These are phyloP conservation scores for Dissophora ornata DNA, from an alignment of 192 early-diverging fungal genomes.

Conservation along the genomic window DNA sequence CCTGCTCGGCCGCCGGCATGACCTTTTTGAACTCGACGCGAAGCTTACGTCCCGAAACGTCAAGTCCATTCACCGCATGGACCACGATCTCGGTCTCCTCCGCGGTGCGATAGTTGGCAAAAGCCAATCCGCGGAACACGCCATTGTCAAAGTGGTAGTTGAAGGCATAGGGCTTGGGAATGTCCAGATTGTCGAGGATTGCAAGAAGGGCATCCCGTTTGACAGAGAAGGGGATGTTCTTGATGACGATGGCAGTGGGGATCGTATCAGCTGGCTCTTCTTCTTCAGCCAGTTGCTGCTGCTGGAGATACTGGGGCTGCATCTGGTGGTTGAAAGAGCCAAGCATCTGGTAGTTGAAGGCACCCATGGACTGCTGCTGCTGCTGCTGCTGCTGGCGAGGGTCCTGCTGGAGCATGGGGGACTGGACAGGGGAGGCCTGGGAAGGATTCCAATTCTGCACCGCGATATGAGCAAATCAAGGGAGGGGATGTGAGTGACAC, in stretches of 20 bases:
- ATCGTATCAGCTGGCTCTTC: conserved; percentile 61
- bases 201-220: conserved; percentile 81
- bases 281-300: conserved; percentile 31
- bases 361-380: too few relatives aligned
- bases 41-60: conserved; percentile 78
- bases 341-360: conserved; percentile 27
- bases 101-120: conserved; percentile 83
- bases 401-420: conserved; percentile 43
- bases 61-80: conserved; percentile 75
- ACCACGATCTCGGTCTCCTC: conserved; percentile 81
- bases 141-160: conserved; percentile 88
- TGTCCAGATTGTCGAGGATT: conserved; percentile 73
- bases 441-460: conserved; percentile 46
- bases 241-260: conserved; percentile 83
- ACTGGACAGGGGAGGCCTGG: conserved; percentile 46
- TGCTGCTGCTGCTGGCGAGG: conserved; percentile 36
- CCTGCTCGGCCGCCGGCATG: conserved; percentile 69
- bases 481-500: conserved; percentile 11
- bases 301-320: conserved; percentile 2
- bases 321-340: conserved; percentile 8
- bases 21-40: conserved; percentile 87
- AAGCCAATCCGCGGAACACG: conserved; percentile 82
- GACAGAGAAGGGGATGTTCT: conserved; percentile 85
- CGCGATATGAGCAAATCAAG: background rate
- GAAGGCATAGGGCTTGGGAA: conserved; percentile 84